A percentile compares a stretch with the other conserved stretches of the same genome.
phyloP scores from a whole-genome alignment of 2,329 filamentous ascomycete genomes.

The Ceratocystis diversiconidia region DNA sequence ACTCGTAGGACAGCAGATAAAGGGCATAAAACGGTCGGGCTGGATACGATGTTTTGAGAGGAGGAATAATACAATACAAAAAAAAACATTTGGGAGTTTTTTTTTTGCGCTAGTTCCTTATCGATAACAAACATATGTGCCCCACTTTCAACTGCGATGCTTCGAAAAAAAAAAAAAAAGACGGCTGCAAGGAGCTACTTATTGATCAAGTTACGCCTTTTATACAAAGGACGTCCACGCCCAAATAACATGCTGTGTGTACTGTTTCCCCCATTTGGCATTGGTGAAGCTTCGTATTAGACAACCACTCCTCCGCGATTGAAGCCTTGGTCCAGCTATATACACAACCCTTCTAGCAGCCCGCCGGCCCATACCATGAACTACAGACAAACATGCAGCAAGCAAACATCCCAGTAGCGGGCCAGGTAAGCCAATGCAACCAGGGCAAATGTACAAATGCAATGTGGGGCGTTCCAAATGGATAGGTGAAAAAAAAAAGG shows the following conservation, averaged over 20 bases:
- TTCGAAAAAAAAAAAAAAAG: neutral
- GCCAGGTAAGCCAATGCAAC: too few relatives aligned
- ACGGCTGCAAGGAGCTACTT: too few relatives aligned
- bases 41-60: neutral
- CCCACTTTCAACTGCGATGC: constrained; percentile 10
- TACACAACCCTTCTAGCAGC: neutral
- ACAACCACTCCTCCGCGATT: neutral
- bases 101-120: constrained; percentile 14
- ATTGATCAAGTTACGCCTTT: too few relatives aligned
- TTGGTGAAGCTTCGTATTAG: neutral
- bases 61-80: neutral
- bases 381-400: neutral
- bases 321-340: neutral
- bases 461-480: neutral
- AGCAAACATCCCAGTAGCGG: too few relatives aligned
- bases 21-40: neutral
- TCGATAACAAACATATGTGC: constrained; percentile 16
- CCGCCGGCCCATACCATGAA: neutral
- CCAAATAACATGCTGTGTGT: too few relatives aligned
- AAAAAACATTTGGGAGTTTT: neutral
- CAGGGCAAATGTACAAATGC: neutral
- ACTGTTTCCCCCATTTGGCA: neutral
- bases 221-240: too few relatives aligned
- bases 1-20: neutral
- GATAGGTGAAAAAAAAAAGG: neutral